phyloP scores from a whole-genome alignment of 2,329 filamentous ascomycete species.

The Pseudogymnoascus sp. region DNA sequence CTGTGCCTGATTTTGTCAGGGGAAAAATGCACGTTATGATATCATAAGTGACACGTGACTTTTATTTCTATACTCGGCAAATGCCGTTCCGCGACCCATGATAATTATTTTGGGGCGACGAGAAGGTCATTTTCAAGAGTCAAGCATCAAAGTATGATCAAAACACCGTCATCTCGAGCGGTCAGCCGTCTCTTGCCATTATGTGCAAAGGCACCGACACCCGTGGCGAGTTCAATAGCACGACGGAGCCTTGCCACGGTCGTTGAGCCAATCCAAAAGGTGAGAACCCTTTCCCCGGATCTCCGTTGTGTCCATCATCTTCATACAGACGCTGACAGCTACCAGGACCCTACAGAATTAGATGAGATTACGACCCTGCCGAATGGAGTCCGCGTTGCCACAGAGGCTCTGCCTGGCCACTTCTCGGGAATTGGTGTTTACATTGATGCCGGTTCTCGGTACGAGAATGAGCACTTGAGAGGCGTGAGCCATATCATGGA shows the following conservation, averaged over 20 bases:
- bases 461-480: constrained; percentile 75
- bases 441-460: constrained; percentile 88
- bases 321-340: constrained; percentile 11
- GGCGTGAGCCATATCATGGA: constrained; percentile 97
- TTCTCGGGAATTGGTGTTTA: constrained; percentile 95
- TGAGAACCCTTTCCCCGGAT: constrained; percentile 12
- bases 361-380: constrained; percentile 80
- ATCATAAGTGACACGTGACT: not conserved
- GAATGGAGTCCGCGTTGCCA: constrained; percentile 91
- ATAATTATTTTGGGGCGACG: constrained; percentile 4
- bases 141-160: constrained; percentile 23
- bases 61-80: not conserved
- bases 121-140: not conserved
- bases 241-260: constrained; percentile 25
- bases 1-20: not conserved
- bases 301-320: constrained; percentile 5
- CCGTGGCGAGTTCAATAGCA: constrained; percentile 21
- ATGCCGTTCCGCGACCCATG: not conserved
- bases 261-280: constrained; percentile 28
- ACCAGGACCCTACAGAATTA: constrained; percentile 73
- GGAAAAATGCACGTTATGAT: not conserved
- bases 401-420: constrained; percentile 85
- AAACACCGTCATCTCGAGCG: constrained; percentile 21
- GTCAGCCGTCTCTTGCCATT: constrained; percentile 19
- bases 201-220: constrained; percentile 13